Base-by-base conservation (phyloP, 2,329 filamentous ascomycete species). In the Thielaviopsis musarum region DNA sequence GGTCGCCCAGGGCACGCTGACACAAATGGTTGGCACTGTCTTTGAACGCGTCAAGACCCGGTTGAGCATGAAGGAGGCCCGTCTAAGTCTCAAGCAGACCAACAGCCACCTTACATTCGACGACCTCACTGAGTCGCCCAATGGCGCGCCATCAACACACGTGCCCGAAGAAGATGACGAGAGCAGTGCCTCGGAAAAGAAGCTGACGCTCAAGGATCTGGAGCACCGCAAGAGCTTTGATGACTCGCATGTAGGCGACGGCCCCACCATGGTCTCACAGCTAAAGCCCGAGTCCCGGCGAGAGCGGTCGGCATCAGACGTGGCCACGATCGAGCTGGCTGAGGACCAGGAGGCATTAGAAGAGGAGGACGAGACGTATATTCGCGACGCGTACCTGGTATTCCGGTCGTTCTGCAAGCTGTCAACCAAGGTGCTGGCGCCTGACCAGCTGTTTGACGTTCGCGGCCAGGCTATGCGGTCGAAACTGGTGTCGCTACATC, bases 371-470 rank as follows among this genome's bases (percentile, higher is more conserved):
- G 93, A 98, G 69, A 88, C 97, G 21, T 97, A 95, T 69, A 90
- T 97, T 66, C 88, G 93, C 65, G 93, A 98, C 72, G 91, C 93
- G 10, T 98, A 97, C 70, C 80, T 98, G 22, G 90, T 98, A 53
- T 97, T 98, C 74, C 82, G 93, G 34, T 95, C 93, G 2, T 93
- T 98, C 74, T 98, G 94, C 77, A 95, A 96, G 71, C 76, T 98
- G 53, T 96, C 91, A 61, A 96, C 91, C 63, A 98, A 98, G 70
- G 76, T 90, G 49, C 76, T 98, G 26, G 83, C 88, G 9, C 83
- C 90, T 2, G 93, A 98, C 63, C 91, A 97, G 70, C 83, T 95
- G 21, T 90, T 91, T 67, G 93, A 98, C 67, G 74, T 95, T 57
- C 90, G 89, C 59, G 91, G 91, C 19, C 91, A 96, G 68, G 88